Percentiles rank a stretch among this genome's conserved stretches.
Evolutionary conservation across 1,284 basidiomycete species (phyloP).

Genomic region (Cryptococcus depauperatus): DNA sequence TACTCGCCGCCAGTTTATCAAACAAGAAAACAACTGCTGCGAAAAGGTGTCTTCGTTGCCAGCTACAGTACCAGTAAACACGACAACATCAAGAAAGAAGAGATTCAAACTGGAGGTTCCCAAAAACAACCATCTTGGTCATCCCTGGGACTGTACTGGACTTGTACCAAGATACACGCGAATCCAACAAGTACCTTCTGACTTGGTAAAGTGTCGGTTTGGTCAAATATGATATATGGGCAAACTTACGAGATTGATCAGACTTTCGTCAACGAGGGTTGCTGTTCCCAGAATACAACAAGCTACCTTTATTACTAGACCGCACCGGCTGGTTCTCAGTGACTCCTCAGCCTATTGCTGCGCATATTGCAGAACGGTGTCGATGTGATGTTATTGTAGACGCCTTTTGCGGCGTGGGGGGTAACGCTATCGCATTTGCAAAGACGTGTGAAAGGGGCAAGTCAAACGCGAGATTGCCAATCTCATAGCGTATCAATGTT

Average conservation of each 20-base stretch:
- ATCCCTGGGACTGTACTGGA: constrained; percentile 55
- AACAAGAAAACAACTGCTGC: not conserved
- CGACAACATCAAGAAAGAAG: constrained; percentile 10
- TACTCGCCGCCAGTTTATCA: not conserved
- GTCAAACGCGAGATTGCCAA: too few species aligned
- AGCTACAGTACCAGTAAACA: too few species aligned
- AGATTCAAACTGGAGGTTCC: too few species aligned
- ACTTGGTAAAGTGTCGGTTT: constrained; percentile 70
- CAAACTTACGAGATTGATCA: constrained; percentile 47
- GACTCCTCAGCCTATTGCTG: constrained; percentile 85
- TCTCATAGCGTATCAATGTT: constrained; percentile 44
- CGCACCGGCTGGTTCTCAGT: constrained; percentile 91
- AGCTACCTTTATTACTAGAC: constrained; percentile 48
- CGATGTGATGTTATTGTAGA: constrained; percentile 63
- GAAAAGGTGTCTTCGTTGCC: too few species aligned
- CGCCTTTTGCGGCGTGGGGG: constrained; percentile 95
- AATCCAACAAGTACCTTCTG: constrained; percentile 59
- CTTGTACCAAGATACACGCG: constrained; percentile 63
- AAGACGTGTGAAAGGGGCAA: constrained; percentile 81
- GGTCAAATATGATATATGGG: not conserved
- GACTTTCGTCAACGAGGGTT: constrained; percentile 77
- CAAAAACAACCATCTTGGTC: constrained; percentile 21
- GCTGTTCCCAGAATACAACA: constrained; percentile 69
- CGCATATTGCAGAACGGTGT: constrained; percentile 86
- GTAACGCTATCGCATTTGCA: constrained; percentile 95